Evolutionary conservation across 371 early-diverging fungal genomes (phyloP).

Genomic region (Actinomucor elegans): DNA sequence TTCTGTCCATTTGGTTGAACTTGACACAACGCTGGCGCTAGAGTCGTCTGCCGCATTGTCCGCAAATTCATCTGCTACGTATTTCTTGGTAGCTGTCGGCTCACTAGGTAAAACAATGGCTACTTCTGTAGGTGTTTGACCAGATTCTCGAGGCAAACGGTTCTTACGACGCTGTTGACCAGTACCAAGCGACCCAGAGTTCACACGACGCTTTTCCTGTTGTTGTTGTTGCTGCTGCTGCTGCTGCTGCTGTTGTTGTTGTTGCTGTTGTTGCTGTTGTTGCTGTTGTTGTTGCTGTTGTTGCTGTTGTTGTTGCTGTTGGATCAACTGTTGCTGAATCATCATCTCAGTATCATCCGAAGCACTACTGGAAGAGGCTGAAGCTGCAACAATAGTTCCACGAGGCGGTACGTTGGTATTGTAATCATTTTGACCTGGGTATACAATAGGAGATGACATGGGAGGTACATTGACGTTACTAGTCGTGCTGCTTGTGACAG

Average conservation of each 20-base stretch:
- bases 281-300: too few species aligned
- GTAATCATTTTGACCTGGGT: too few species aligned
- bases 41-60: conserved; percentile 10
- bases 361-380: conserved; percentile 13
- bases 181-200: neutral
- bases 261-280: too few species aligned
- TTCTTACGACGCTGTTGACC: conserved; percentile 20
- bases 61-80: neutral
- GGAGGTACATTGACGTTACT: neutral
- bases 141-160: conserved; percentile 28
- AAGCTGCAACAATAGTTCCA: neutral
- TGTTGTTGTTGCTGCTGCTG: neutral
- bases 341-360: conserved; percentile 23
- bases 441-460: neutral
- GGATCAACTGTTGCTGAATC: neutral
- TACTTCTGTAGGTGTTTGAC: neutral
- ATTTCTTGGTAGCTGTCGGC: neutral
- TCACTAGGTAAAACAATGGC: neutral
- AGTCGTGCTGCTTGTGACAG: neutral
- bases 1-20: conserved; percentile 66
- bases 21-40: neutral
- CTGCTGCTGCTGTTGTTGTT: neutral
- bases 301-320: too few species aligned
- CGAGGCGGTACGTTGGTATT: neutral
- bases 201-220: conserved; percentile 12